A percentile compares a stretch with the other conserved stretches of the same genome.
phyloP scores from a whole-genome alignment of 1,284 basidiomycete genomes.

The Ustilago curta region DNA sequence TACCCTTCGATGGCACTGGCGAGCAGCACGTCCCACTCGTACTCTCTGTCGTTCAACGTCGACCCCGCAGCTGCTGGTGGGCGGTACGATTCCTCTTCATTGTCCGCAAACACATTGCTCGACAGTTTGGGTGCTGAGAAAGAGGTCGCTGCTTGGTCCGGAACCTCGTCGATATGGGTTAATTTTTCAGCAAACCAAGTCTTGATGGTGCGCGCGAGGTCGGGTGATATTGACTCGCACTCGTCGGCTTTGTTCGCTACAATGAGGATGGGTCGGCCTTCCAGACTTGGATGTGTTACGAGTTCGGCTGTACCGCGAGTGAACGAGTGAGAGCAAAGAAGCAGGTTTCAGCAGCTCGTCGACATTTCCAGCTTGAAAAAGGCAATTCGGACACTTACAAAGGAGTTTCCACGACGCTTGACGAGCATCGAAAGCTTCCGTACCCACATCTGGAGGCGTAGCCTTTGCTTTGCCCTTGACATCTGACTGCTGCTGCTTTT shows the following conservation, averaged over 20 bases:
- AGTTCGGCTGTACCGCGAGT: constrained; percentile 16
- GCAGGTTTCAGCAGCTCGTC: not conserved
- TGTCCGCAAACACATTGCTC: constrained; percentile 36
- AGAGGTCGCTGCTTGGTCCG: not conserved
- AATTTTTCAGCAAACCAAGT: constrained; percentile 38
- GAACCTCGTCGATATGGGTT: constrained; percentile 22
- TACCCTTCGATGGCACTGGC: constrained; percentile 44
- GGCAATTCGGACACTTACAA: constrained; percentile 10
- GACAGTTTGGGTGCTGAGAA: not conserved
- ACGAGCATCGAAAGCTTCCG: constrained; percentile 22
- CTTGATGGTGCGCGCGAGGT: constrained; percentile 23
- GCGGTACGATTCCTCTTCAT: constrained; percentile 16
- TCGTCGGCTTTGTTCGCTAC: constrained; percentile 40
- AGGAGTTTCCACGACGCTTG: constrained; percentile 33
- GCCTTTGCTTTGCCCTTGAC: constrained; percentile 28
- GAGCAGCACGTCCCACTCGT: constrained; percentile 47
- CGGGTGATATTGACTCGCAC: constrained; percentile 25
- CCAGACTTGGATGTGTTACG: constrained; percentile 40
- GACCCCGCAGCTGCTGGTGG: constrained; percentile 17
- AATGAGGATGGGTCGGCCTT: constrained; percentile 35
- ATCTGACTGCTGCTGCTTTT: constrained; percentile 6
- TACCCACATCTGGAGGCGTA: constrained; percentile 9
- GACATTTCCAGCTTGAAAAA: not conserved
- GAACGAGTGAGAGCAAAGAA: not conserved
- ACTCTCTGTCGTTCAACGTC: constrained; percentile 19